phyloP scores from a whole-genome alignment of 2,329 filamentous ascomycete species.

The Westerdykella ornata region DNA sequence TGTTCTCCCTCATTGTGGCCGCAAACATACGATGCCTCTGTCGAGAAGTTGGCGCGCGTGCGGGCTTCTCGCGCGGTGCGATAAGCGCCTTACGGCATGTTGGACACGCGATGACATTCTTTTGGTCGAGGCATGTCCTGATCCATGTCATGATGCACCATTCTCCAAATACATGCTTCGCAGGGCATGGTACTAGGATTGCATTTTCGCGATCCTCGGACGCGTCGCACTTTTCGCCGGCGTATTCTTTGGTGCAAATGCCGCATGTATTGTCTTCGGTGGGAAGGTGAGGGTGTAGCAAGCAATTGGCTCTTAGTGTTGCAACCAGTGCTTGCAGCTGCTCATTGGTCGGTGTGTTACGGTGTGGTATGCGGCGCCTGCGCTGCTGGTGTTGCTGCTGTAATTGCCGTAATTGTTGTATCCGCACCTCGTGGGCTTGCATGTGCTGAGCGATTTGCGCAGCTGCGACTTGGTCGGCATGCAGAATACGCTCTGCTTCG shows the following conservation, averaged over 20 bases:
- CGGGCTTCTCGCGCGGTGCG: slow-evolving; percentile 8
- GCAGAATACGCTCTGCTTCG: too few relatives aligned
- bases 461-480: too few relatives aligned
- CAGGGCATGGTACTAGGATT: slow-evolving; percentile 25
- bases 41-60: too few relatives aligned
- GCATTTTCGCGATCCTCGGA: slow-evolving; percentile 30
- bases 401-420: too few relatives aligned
- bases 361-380: slow-evolving; percentile 12
- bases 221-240: slow-evolving; percentile 19
- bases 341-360: slow-evolving; percentile 16
- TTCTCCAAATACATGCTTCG: slow-evolving; percentile 32
- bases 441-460: too few relatives aligned
- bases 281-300: too few relatives aligned
- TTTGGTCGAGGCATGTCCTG: slow-evolving; percentile 31
- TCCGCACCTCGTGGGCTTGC: too few relatives aligned
- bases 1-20: too few relatives aligned
- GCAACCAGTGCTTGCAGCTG: slow-evolving; percentile 24
- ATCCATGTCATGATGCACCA: slow-evolving; percentile 33
- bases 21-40: too few relatives aligned
- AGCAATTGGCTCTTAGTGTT: slow-evolving; percentile 11
- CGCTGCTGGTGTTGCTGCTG: background rate
- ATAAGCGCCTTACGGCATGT: slow-evolving; percentile 33
- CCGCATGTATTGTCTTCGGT: slow-evolving; percentile 17
- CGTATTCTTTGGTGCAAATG: slow-evolving; percentile 35
- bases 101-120: slow-evolving; percentile 35